A percentile compares a stretch with the other conserved stretches of the same genome.
Conservation (phyloP, 495 filamentous ascomycete species). For the Hyaloscypha finlandica region DNA sequence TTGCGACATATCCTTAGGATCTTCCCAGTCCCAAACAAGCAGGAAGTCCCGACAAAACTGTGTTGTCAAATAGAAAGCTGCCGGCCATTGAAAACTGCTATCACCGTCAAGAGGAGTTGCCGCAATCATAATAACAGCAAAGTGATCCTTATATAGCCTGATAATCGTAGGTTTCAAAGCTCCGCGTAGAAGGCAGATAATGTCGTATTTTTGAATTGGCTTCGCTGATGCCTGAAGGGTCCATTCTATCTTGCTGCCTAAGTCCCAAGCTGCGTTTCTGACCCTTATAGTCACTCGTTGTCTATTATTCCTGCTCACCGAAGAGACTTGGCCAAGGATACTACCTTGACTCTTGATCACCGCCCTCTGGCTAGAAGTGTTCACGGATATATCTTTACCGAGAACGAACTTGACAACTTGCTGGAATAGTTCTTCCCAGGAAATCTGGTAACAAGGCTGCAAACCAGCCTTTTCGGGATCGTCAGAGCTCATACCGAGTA, state of each 20-base stretch:
- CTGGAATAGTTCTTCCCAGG: background rate
- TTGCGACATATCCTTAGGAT: background rate
- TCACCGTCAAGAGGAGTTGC: constrained; percentile 13
- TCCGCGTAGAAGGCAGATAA: constrained; percentile 36
- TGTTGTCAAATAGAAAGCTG: constrained; percentile 23
- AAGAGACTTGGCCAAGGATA: constrained; percentile 10
- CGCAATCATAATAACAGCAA: constrained; percentile 31
- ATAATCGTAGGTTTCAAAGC: constrained; percentile 33
- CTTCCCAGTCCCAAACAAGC: constrained; percentile 32
- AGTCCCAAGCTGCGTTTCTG: constrained; percentile 19
- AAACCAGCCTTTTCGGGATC: background rate
- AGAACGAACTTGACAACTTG: constrained; percentile 2
- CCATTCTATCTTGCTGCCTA: background rate
- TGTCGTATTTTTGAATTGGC: constrained; percentile 27
- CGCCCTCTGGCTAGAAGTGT: constrained; percentile 4
- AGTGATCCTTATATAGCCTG: constrained; percentile 30
- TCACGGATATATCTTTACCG: background rate
- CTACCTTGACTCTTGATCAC: constrained; percentile 11
- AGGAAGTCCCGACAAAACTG: constrained; percentile 27
- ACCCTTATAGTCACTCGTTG: too few species aligned
- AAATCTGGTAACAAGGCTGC: background rate
- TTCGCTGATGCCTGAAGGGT: constrained; percentile 29
- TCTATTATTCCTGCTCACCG: too few species aligned
- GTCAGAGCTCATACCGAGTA: constrained; percentile 5
- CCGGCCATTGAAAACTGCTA: constrained; percentile 13